Base-by-base conservation (phyloP, 2,329 filamentous ascomycete species). In the Pezicula carpinea region DNA sequence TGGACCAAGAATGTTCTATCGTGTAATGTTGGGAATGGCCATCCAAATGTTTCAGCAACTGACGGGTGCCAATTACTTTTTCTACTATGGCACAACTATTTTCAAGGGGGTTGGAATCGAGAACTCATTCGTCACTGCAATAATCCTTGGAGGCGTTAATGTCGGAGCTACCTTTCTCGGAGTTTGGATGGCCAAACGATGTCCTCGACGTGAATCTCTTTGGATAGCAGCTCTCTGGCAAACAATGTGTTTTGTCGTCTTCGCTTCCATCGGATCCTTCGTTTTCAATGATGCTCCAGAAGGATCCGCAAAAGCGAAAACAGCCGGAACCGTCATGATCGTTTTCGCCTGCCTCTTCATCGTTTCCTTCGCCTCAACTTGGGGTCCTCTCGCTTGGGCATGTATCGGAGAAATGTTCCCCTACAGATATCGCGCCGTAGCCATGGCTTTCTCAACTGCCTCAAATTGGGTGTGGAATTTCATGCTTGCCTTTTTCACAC, bases 301-400 rank as follows among this genome's bases (percentile, higher is more conserved):
- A 26, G 7, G 56, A 66, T 35, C 57, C 73, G 61, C 72, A 39
- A 75, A 72, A 0, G 64, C 65, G 5, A 60, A 62, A 31, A 75
- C 82, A 77, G 69, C 54, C 62, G 84, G 84, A 10, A 78, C 80
- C 5, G 75, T 83, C 50, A 83, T 89, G 76, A 87, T 89, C 54
- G 79, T 85, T 8, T 79, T 84, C 45, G 81, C 84, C 3, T 87
- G 81, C 65, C 78, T 89, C 70, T 89, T 88, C 66, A 89, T 89
- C 47, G 77, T 80, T 41, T 83, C 79, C 1, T 90, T 87, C 55
- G 85, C 85, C 21, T 64, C 71, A 38, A 86, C 82, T 2, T 88
- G 82, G 82, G 84, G 83, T 11, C 83, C 83, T 0, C 79, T 87
- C 43, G 72, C 81, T 5, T 88, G 84, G 84, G 78, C 80, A 26